These are phyloP conservation scores for Rhizopogon sp. DNA, from an alignment of 768 basidiomycete species.

Conservation along the genomic window DNA sequence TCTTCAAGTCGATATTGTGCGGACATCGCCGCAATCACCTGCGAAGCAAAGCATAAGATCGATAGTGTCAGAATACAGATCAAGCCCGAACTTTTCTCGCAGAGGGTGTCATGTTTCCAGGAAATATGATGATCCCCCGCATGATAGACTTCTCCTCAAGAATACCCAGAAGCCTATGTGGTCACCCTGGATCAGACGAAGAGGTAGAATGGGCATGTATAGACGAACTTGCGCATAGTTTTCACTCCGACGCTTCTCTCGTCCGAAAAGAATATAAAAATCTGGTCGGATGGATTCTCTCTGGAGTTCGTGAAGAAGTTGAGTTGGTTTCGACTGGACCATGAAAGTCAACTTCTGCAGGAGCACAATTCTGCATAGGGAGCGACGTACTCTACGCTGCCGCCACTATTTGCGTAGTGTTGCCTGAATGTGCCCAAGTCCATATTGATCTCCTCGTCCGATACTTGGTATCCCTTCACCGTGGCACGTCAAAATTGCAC, in stretches of 20 bases:
- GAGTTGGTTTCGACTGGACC: conserved; percentile 72
- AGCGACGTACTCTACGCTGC: conserved; percentile 76
- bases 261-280: conserved; percentile 95
- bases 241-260: conserved; percentile 95
- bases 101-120: conserved; percentile 94
- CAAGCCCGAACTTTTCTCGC: conserved; percentile 74
- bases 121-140: conserved; percentile 92
- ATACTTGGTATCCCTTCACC: conserved; percentile 82
- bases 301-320: conserved; percentile 85
- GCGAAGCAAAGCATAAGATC: neutral
- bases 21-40: conserved; percentile 94
- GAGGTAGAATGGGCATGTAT: neutral
- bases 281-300: conserved; percentile 65
- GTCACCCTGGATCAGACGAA: neutral
- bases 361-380: neutral
- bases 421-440: conserved; percentile 73
- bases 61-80: neutral
- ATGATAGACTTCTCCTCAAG: conserved; percentile 89
- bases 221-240: conserved; percentile 90
- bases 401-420: conserved; percentile 66
- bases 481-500: conserved; percentile 3
- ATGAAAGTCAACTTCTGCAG: conserved; percentile 10
- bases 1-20: conserved; percentile 86
- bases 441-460: conserved; percentile 92
- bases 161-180: conserved; percentile 72